These are phyloP conservation scores for Yamadazyma epiphylla DNA, from an alignment of 1,139 yeast species.

Conservation along the genomic window DNA sequence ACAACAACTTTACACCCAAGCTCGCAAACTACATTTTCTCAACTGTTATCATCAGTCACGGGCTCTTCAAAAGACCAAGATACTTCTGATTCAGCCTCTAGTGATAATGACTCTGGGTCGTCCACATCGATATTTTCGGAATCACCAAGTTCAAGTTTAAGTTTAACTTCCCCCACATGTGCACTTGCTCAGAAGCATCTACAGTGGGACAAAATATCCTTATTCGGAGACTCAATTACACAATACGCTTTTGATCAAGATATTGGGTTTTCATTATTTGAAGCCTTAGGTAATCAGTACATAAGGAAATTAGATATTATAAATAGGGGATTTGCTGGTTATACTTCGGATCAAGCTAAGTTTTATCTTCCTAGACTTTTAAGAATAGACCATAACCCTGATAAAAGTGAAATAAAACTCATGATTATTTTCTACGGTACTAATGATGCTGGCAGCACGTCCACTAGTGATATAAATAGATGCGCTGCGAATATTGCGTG, in stretches of 20 bases:
- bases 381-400: slow-evolving; percentile 32
- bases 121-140: no score
- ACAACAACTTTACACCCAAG: no score
- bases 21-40: no score
- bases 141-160: no score
- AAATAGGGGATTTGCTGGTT: slow-evolving; percentile 62
- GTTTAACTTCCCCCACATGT: no score
- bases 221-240: slow-evolving; percentile 75
- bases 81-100: no score
- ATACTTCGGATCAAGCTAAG: slow-evolving; percentile 51
- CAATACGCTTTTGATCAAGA: slow-evolving; percentile 42
- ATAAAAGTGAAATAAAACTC: slow-evolving; percentile 26
- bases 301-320: slow-evolving; percentile 52
- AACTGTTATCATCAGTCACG: no score
- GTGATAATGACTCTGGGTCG: no score
- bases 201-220: no score
- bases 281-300: no score
- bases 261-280: slow-evolving; percentile 40
- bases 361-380: slow-evolving; percentile 45
- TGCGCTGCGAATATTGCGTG: slow-evolving; percentile 43
- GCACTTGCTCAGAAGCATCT: no score
- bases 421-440: slow-evolving; percentile 71
- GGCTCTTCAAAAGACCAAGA: no score
- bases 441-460: slow-evolving; percentile 59
- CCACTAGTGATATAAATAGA: slow-evolving; percentile 49